Evolutionary conservation across 805 yeast genomes (phyloP).

Genomic region (Jamesozyma lodderae): DNA sequence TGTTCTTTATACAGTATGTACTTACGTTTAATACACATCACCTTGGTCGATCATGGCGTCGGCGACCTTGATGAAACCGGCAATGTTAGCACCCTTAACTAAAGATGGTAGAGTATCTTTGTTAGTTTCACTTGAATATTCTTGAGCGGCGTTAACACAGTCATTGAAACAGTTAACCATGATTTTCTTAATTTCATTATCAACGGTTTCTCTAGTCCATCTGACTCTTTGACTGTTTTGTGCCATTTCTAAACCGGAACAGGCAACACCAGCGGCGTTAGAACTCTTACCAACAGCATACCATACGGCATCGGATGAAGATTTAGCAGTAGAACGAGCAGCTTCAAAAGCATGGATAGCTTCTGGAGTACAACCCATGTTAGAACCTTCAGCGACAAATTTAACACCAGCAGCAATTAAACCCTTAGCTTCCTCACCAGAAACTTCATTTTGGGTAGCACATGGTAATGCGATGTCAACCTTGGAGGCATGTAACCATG

Average conservation of each 20-base stretch:
- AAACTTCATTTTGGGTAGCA: constrained; percentile 97
- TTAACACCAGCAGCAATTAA: constrained; percentile 86
- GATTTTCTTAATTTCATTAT: constrained; percentile 78
- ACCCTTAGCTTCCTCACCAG: constrained; percentile 94
- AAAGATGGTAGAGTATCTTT: constrained; percentile 72
- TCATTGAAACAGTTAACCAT: constrained; percentile 89
- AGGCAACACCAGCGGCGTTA: constrained; percentile 99
- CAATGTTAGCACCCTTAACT: constrained; percentile 98
- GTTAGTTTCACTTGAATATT: constrained; percentile 59
- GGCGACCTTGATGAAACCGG: constrained; percentile 97
- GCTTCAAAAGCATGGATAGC: constrained; percentile 93
- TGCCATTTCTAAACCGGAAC: constrained; percentile 98
- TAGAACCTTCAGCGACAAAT: constrained; percentile 97
- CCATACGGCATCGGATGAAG: constrained; percentile 59
- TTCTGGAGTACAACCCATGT: constrained; percentile 98
- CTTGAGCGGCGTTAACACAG: constrained; percentile 80
- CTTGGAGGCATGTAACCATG: constrained; percentile 87
- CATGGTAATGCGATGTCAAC: constrained; percentile 95
- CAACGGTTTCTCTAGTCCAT: constrained; percentile 93
- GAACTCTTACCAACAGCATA: constrained; percentile 99
- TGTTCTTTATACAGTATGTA: too few species aligned
- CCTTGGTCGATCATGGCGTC: constrained; percentile 98
- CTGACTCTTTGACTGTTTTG: constrained; percentile 91
- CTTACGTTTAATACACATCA: constrained; percentile 46
- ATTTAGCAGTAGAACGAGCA: constrained; percentile 43